These are phyloP conservation scores for Penicillium salamii DNA, from an alignment of 495 filamentous ascomycete species.

Conservation along the genomic window DNA sequence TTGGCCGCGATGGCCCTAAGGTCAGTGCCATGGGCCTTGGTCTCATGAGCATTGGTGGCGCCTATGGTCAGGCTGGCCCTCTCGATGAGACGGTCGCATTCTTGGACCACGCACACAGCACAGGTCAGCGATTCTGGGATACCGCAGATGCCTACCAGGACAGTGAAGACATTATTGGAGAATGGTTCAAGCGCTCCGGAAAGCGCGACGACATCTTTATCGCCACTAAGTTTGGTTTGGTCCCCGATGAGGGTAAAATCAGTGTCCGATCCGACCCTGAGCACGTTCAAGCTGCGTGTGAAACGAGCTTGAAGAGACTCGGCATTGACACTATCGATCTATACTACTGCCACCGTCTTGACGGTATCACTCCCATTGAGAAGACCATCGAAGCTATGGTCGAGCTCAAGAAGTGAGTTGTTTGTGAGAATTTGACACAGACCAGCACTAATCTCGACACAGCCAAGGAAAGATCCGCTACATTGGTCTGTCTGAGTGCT, in stretches of 20 bases:
- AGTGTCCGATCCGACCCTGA: conserved; percentile 48
- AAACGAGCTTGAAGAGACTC: conserved; percentile 51
- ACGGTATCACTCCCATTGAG: conserved; percentile 45
- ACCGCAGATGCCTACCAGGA: conserved; percentile 48
- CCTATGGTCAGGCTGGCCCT: conserved; percentile 41
- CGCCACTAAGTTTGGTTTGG: conserved; percentile 52
- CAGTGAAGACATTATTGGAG: conserved; percentile 48
- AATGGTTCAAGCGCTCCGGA: conserved; percentile 54
- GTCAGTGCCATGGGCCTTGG: conserved; percentile 55
- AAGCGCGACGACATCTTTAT: conserved; percentile 58
- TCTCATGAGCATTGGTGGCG: conserved; percentile 49
- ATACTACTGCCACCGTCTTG: conserved; percentile 50
- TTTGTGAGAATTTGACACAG: too few relatives aligned
- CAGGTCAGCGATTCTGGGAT: conserved; percentile 61
- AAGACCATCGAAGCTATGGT: conserved; percentile 63
- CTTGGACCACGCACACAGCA: conserved; percentile 47
- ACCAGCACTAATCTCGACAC: not conserved
- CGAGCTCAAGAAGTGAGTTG: conserved; percentile 45
- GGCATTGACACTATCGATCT: conserved; percentile 56
- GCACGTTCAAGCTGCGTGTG: conserved; percentile 49
- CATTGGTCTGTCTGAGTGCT: conserved; percentile 56
- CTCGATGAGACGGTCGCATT: conserved; percentile 32
- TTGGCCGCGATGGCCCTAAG: conserved; percentile 52
- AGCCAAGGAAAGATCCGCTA: conserved; percentile 55
- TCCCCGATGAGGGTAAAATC: conserved; percentile 10